These are phyloP conservation scores for Saccharomycopsis babjevae DNA, from an alignment of 805 yeast species.

Conservation along the genomic window DNA sequence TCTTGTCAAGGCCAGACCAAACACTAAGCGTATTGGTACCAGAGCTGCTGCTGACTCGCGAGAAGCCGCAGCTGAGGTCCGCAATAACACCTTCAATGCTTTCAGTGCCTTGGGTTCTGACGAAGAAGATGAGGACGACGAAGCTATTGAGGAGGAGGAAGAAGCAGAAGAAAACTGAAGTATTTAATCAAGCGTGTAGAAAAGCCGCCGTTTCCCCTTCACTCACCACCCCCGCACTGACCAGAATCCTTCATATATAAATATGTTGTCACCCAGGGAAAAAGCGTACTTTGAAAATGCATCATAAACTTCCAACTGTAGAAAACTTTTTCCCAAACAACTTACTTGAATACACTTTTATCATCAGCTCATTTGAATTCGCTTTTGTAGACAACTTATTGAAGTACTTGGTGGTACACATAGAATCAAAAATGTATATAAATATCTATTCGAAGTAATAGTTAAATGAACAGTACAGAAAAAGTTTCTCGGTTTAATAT, in stretches of 20 bases:
- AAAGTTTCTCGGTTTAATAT: no score
- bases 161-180: neutral
- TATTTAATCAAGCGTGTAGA: neutral
- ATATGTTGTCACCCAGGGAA: neutral
- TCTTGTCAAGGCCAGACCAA: slow-evolving; percentile 51
- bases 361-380: no score
- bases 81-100: slow-evolving; percentile 61
- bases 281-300: neutral
- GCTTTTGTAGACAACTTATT: no score
- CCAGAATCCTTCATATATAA: neutral
- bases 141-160: slow-evolving; percentile 11
- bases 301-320: no score
- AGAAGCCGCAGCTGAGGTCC: slow-evolving; percentile 61
- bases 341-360: no score
- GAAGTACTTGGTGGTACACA: no score
- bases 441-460: no score
- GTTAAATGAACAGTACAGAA: no score
- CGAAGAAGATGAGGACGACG: slow-evolving; percentile 39
- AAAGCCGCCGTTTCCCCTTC: neutral
- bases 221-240: no score
- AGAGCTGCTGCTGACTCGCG: slow-evolving; percentile 65
- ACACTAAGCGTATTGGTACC: slow-evolving; percentile 64
- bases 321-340: no score
- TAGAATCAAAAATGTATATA: no score
- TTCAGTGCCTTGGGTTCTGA: slow-evolving; percentile 65